A percentile compares a stretch with the other conserved stretches of the same genome.
phyloP scores from a whole-genome alignment of 1,139 yeast species.

The Blastobotrys niveus region DNA sequence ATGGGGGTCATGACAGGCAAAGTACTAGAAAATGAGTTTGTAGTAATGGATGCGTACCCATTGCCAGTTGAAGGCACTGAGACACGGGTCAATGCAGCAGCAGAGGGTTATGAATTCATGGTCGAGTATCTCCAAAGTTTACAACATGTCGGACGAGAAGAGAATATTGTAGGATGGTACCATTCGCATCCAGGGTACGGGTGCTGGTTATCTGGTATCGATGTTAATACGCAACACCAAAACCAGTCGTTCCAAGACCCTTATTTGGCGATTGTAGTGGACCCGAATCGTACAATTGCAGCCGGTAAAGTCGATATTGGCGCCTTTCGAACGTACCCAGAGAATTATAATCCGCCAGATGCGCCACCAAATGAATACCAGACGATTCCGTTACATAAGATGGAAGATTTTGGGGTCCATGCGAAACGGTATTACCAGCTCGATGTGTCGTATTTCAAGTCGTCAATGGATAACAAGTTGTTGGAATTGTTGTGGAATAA shows the following conservation, averaged over 20 bases:
- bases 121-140: slow-evolving; percentile 67
- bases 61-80: slow-evolving; percentile 96
- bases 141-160: slow-evolving; percentile 47
- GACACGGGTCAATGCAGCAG: slow-evolving; percentile 89
- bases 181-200: slow-evolving; percentile 98
- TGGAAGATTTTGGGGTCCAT: slow-evolving; percentile 65
- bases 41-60: slow-evolving; percentile 77
- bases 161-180: slow-evolving; percentile 75
- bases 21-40: slow-evolving; percentile 50
- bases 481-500: slow-evolving; percentile 45
- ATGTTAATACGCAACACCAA: slow-evolving; percentile 76
- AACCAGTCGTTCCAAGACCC: slow-evolving; percentile 91
- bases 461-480: slow-evolving; percentile 46
- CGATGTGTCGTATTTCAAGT: slow-evolving; percentile 58
- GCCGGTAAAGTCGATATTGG: slow-evolving; percentile 79
- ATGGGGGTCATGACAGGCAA: slow-evolving; percentile 95
- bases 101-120: slow-evolving; percentile 94
- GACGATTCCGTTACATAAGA: slow-evolving; percentile 44
- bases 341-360: slow-evolving; percentile 32
- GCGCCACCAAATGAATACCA: slow-evolving; percentile 19
- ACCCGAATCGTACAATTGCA: slow-evolving; percentile 64
- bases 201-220: slow-evolving; percentile 88
- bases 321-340: slow-evolving; percentile 79
- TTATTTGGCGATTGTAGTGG: slow-evolving; percentile 80
- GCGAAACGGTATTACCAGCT: slow-evolving; percentile 66